Percentiles rank a stretch among this genome's conserved stretches.
Conservation (phyloP, 306 rosid genomes). For the Carpinus fangiana region DNA sequence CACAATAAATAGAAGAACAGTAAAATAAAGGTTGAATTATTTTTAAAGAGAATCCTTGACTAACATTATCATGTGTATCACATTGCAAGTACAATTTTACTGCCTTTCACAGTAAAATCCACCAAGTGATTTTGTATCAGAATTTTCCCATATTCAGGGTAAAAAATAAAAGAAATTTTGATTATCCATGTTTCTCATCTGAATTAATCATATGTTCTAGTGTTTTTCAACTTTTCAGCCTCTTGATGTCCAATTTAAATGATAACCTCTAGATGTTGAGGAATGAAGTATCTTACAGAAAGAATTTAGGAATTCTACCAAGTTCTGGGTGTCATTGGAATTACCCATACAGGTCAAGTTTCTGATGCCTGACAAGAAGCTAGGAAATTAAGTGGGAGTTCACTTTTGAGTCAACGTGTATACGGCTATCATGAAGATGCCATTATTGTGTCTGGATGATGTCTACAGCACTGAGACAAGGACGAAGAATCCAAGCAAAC, state of each 20-base stretch:
- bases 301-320: not conserved
- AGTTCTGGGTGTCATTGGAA: not conserved
- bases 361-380: not conserved
- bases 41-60: not conserved
- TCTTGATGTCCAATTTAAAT: not conserved
- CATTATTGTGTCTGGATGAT: not conserved
- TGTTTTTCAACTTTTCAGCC: conserved; percentile 1
- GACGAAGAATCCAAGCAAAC: not conserved
- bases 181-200: not conserved
- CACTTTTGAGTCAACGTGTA: not conserved
- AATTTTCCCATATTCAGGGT: not conserved
- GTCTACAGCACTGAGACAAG: not conserved
- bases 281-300: not conserved
- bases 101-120: not conserved
- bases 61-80: not conserved
- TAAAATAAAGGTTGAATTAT: not conserved
- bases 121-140: not conserved
- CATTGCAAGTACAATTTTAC: not conserved
- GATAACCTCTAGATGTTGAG: not conserved
- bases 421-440: not conserved
- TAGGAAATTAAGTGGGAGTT: not conserved
- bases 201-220: not conserved
- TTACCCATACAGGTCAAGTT: not conserved
- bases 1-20: not conserved
- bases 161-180: not conserved